Evolutionary conservation across 208 protist species (phyloP).

Genomic region (Entamoeba nuttalli): DNA sequence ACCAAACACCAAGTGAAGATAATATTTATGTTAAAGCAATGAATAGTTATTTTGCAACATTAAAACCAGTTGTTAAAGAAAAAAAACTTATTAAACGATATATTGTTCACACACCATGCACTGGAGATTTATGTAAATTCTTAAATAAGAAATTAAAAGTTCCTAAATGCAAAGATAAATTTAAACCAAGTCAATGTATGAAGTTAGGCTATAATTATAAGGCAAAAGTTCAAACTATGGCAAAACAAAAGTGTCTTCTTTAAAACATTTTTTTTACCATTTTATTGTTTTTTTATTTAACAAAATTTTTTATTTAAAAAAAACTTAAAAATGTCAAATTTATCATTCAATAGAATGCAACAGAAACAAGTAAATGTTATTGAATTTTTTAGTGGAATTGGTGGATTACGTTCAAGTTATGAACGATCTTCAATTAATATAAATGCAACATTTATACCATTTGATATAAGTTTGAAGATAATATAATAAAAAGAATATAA

Average conservation of each 20-base stretch:
- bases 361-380: background rate
- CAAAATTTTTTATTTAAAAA: too few species aligned
- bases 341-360: too few species aligned
- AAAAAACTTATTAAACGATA: background rate
- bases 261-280: too few species aligned
- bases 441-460: background rate
- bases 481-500: too few species aligned
- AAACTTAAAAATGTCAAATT: too few species aligned
- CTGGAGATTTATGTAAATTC: background rate
- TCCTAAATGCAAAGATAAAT: background rate
- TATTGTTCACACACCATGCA: background rate
- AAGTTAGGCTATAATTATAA: too few species aligned
- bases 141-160: background rate
- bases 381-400: background rate
- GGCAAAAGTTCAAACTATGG: too few species aligned
- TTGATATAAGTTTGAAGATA: background rate
- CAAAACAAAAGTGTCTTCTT: too few species aligned
- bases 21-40: background rate
- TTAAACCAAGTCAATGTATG: too few species aligned
- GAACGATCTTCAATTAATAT: background rate
- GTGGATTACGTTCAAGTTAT: background rate
- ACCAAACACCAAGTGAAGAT: background rate
- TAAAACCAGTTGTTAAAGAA: background rate
- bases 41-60: background rate
- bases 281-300: too few species aligned